Conservation (phyloP, 1,284 basidiomycete species). For the Mycosarcoma maydis region DNA sequence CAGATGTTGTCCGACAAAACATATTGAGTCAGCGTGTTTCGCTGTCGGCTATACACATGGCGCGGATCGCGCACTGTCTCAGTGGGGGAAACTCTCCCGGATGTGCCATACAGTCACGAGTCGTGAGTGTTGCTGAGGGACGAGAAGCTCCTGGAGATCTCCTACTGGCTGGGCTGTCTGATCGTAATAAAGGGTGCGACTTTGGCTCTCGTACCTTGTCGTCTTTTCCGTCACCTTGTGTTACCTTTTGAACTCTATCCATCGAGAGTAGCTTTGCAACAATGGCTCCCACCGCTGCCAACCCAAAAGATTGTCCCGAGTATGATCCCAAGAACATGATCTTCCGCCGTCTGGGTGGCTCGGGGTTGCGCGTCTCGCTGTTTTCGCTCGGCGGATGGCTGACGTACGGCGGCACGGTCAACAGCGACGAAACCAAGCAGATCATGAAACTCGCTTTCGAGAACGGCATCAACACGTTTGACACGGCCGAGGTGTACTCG, state of each 20-base stretch:
- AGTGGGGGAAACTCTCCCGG: no score
- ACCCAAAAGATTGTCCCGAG: slow-evolving; percentile 48
- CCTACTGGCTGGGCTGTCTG: neutral
- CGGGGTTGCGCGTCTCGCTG: slow-evolving; percentile 53
- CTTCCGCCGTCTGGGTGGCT: slow-evolving; percentile 53
- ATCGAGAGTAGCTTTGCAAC: slow-evolving; percentile 4
- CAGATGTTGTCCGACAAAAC: no score
- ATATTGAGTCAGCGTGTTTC: no score
- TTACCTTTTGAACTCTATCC: no score
- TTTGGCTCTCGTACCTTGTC: no score
- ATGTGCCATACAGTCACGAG: no score
- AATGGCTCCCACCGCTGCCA: slow-evolving; percentile 50
- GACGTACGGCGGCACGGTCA: slow-evolving; percentile 52
- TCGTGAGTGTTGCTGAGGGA: slow-evolving; percentile 5
- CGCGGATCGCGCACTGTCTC: no score
- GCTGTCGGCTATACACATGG: slow-evolving; percentile 10
- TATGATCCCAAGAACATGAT: slow-evolving; percentile 61
- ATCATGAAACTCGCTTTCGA: slow-evolving; percentile 55
- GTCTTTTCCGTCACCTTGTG: neutral
- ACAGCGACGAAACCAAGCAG: slow-evolving; percentile 43
- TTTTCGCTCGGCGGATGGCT: slow-evolving; percentile 57
- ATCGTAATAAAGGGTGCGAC: no score
- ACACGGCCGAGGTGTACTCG: slow-evolving; percentile 76
- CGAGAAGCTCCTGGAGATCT: neutral
- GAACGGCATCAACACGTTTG: slow-evolving; percentile 76